Base-by-base conservation (phyloP, 148 eudicot genomes). In the Persicaria tinctoria region DNA sequence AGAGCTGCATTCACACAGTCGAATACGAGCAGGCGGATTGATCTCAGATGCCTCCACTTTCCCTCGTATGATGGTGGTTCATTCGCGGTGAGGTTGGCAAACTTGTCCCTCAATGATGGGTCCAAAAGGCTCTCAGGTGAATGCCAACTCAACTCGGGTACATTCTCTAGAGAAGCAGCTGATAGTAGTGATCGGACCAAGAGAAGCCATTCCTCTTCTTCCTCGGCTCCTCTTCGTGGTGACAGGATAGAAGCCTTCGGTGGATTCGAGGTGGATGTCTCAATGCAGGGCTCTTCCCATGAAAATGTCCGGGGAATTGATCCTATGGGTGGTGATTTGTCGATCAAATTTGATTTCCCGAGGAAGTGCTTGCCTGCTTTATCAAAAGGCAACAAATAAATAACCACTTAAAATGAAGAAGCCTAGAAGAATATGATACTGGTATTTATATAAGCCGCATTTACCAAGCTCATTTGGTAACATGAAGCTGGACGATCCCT, bases 271-370 rank as follows among this genome's bases (percentile, higher is more conserved):
- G 83, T 74, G 68, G 87, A 77, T 45, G 84, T 84, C 50, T 80
- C 91, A 8, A 74, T 32, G 68, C 81, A 82, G 70, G 83, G 78
- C 74, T 90, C 91, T 55, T 90, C 91, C 92, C 94, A 86, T 57
- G 97, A 90, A 46, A 95, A 82, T 64, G 94, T 92, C 50, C 99
- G 87, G 57, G 99, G 85, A 74, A 95, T 86, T 51, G 99, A 95
- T 82, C 91, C 99, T 63, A 95, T 95, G 12, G 94, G 97, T 6
- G 97, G 97, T 45, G 99, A 95, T 82, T 95, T 95, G 78, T 88
- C 99, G 20, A 92, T 89, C 83, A 92, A 84, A 82, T 90, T 90
- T 51, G 88, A 89, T 79, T 79, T 80, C 68, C 83, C 71, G 44
- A 85, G 79, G 70, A 84, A 60, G 60, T 76, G 84, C 63, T 62